Percentiles rank a stretch among this genome's conserved stretches.
Conservation (phyloP, 2,329 filamentous ascomycete genomes). For the Chaetothyriales sp. region DNA sequence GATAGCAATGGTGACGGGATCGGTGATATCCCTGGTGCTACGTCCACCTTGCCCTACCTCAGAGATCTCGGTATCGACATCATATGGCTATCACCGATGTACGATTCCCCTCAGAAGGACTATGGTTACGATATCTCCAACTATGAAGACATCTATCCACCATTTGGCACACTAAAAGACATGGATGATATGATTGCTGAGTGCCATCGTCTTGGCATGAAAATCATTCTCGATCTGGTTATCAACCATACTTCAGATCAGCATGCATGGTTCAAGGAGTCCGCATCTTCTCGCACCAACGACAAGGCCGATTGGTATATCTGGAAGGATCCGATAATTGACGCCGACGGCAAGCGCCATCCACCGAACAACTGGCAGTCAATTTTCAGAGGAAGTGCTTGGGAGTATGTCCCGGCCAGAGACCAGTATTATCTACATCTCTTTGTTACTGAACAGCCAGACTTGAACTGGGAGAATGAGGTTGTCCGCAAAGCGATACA, state of each 20-base stretch:
- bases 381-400: conserved; percentile 26
- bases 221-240: conserved; percentile 60
- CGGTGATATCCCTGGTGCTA: conserved; percentile 23
- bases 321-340: conserved; percentile 45
- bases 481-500: conserved; percentile 53
- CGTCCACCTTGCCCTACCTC: conserved; percentile 22
- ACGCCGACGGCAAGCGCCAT: conserved; percentile 39
- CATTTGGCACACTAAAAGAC: conserved; percentile 54
- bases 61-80: conserved; percentile 23
- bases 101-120: conserved; percentile 49
- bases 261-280: conserved; percentile 47
- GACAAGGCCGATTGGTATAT: conserved; percentile 51
- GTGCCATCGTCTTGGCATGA: conserved; percentile 51
- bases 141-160: conserved; percentile 51
- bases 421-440: conserved; percentile 57
- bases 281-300: conserved; percentile 26
- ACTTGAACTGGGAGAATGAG: conserved; percentile 64
- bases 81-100: conserved; percentile 41
- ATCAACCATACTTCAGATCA: conserved; percentile 59
- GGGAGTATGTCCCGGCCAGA: conserved; percentile 16
- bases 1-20: conserved; percentile 25
- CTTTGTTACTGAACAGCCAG: conserved; percentile 59
- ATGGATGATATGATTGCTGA: conserved; percentile 49
- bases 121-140: conserved; percentile 59
- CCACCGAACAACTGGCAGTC: conserved; percentile 46